phyloP scores from a whole-genome alignment of 1,284 basidiomycete genomes.

The Abortiporus biennis region DNA sequence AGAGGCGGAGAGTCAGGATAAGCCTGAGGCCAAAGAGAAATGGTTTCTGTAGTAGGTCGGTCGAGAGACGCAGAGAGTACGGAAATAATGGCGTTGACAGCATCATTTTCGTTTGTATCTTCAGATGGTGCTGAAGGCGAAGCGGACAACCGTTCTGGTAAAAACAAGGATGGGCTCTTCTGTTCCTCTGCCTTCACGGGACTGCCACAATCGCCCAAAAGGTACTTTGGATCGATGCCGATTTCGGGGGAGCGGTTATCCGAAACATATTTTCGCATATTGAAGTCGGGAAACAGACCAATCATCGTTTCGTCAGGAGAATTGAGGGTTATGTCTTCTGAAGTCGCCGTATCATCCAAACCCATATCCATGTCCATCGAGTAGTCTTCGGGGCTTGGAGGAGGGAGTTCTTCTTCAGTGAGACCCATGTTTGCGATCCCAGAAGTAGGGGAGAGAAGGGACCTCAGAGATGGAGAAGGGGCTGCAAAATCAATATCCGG shows the following conservation, averaged over 20 bases:
- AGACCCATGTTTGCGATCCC: not conserved
- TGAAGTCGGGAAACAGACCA: conserved; percentile 38
- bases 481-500: conserved; percentile 11
- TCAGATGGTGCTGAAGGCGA: too few species aligned
- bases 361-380: too few species aligned
- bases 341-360: not conserved
- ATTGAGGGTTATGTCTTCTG: not conserved
- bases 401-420: not conserved
- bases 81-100: conserved; percentile 21
- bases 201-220: conserved; percentile 22
- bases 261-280: conserved; percentile 30
- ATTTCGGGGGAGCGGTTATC: conserved; percentile 17
- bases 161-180: too few species aligned
- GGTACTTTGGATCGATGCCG: conserved; percentile 42
- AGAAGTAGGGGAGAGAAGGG: not conserved
- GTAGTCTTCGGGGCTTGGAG: too few species aligned
- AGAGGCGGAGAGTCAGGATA: too few species aligned
- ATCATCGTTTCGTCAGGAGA: conserved; percentile 16
- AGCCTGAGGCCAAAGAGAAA: too few species aligned
- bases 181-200: too few species aligned
- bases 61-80: conserved; percentile 17
- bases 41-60: conserved; percentile 4
- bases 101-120: conserved; percentile 15
- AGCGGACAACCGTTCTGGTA: too few species aligned
- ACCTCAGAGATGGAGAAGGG: conserved; percentile 3